Evolutionary conservation across 352 stramenopile genomes (phyloP), one percentile per base, ranked within the genome.

Genomic region (Aphanomyces cochlioides): DNA sequence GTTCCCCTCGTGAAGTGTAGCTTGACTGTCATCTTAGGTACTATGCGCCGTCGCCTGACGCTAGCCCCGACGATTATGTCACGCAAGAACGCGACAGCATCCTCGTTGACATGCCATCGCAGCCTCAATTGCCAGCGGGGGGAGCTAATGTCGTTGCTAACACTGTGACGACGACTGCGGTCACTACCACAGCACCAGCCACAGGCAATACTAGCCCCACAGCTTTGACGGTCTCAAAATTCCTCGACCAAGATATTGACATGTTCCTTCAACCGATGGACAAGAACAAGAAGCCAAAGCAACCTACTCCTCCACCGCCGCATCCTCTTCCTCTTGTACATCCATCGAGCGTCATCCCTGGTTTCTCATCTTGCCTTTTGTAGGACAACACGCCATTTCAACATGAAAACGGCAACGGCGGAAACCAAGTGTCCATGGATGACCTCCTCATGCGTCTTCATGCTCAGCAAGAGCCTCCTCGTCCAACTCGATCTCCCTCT

Each of bases 221-320:
- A 10, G 64, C 64, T 19, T 21, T 70, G 7, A 56, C 64, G 5
- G 64, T 70, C 0, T 70, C 64, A 7, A 34, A 41, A 36, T 70
- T 70, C 47, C 64, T 70, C 12, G 64, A 70, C 39, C 64, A 70
- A 38, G 64, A 70, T 38, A 70, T 70, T 19, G 64, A 70, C 39
- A 70, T 70, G 64, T 70, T 70, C 19, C 28, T 70, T 37, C 64
- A 70, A 38, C 64, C 64, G 8, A 70, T 70, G 64, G 64, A 63
- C 37, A 60, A 70, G n/a, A 59, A 70, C 28, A 28, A 39, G 19
- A 21, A 15, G 36, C 13, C 17, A 21, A 10, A n/a, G 13, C 58
- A 43, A 61, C 21, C 37, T 2, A 28, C 28, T 28, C 28, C 28
- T 0, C 28, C 28, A 28, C 28, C 28, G 28, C 28, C 28, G 28